Base-by-base conservation (phyloP, 192 early-diverging fungal genomes). In the Coemansia erecta region DNA sequence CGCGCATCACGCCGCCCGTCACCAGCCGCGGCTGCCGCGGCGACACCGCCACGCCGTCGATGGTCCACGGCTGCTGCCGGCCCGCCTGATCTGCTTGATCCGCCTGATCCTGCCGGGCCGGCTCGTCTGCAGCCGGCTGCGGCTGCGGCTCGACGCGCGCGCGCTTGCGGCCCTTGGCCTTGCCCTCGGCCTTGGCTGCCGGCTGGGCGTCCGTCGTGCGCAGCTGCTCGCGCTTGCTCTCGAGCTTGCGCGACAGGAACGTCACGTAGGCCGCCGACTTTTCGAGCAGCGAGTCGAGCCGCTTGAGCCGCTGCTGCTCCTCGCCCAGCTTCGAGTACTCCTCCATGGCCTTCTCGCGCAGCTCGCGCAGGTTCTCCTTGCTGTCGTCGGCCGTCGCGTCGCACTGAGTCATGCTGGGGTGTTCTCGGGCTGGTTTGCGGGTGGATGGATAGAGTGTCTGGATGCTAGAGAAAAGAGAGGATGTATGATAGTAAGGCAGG, bases 1-100 rank as follows among this genome's bases (percentile, higher is more conserved):
- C 92, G 21, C 92, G 85, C 75, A 98, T 81, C 18, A 90, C 70
- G 28, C 95, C 95, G 56, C 93, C 94, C 10, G 82, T 86, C 8
- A 98, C 83, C 43, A 92, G 70, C 28, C 73, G 65, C 9, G 95
- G 95, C 72, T 97, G 94, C 23, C 87, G 77, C 6, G 81, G 63
- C 49, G 89, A 89, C 21, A 85, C 81, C 0, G 51, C 43, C 15
- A 79, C 68, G 15, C 82, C 81, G 9, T 72, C 57, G 11, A 63
- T 56, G 13, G 43, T 43, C 12, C 71, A 54, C 58, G 11, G 45
- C 57, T 13, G 43, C 49, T n/a, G n/a, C n/a, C n/a, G n/a, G n/a
- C n/a, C n/a, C n/a, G n/a, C n/a, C n/a, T n/a, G n/a, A 0, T 69
- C 60, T 18, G 44, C 4, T 18, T 10, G 12, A 8, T 28, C 26